Conservation (phyloP, 2,329 filamentous ascomycete species). For the Peltaster fructicola region DNA sequence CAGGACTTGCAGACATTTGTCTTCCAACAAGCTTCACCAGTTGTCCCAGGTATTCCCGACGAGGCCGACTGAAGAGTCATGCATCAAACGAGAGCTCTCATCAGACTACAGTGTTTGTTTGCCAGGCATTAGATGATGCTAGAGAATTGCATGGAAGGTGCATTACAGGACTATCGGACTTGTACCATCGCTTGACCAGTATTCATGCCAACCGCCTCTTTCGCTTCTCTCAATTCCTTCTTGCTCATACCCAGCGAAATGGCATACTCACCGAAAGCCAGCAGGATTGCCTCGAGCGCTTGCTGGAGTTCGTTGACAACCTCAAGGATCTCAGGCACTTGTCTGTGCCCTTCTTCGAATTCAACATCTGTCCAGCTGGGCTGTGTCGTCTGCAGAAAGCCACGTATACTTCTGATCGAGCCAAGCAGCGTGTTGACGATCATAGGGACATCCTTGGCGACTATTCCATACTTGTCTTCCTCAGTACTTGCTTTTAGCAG, state of each 20-base stretch:
- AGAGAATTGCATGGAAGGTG: too few relatives aligned
- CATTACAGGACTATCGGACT: too few relatives aligned
- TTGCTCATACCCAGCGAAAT: slow-evolving; percentile 50
- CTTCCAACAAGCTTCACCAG: slow-evolving; percentile 9
- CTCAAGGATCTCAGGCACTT: slow-evolving; percentile 48
- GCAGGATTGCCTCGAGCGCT: slow-evolving; percentile 47
- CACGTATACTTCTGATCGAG: slow-evolving; percentile 52
- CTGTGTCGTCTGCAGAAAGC: slow-evolving; percentile 40
- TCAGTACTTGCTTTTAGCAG: slow-evolving; percentile 55
- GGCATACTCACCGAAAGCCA: slow-evolving; percentile 58
- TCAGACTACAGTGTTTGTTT: too few relatives aligned
- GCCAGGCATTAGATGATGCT: too few relatives aligned
- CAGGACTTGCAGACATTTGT: slow-evolving; percentile 10
- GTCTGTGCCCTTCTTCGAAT: slow-evolving; percentile 31
- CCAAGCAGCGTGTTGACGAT: slow-evolving; percentile 57
- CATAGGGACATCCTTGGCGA: slow-evolving; percentile 60
- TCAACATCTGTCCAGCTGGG: slow-evolving; percentile 67
- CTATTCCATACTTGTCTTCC: slow-evolving; percentile 73
- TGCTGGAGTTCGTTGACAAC: slow-evolving; percentile 47
- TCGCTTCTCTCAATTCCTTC: slow-evolving; percentile 56
- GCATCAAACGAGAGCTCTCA: too few relatives aligned
- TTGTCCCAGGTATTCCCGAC: slow-evolving; percentile 7
- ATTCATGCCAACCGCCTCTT: slow-evolving; percentile 31
- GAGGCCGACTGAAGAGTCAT: slow-evolving; percentile 3
- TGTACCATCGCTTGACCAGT: slow-evolving; percentile 8